Evolutionary conservation across 768 basidiomycete genomes (phyloP), one percentile per base, ranked within the genome.

Genomic region (Leccinum obscurum): DNA sequence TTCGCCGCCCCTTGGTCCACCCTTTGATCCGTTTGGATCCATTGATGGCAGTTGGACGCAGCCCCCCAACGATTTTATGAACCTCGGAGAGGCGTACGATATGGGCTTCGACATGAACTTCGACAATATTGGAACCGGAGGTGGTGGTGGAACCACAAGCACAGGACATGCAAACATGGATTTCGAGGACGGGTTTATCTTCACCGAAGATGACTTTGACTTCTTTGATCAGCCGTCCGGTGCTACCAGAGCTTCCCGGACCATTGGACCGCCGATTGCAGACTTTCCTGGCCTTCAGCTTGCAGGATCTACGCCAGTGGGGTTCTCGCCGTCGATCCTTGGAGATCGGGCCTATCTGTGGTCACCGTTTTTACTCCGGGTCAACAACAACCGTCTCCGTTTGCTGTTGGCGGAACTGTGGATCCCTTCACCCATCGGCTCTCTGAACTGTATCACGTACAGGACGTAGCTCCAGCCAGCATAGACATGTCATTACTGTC

Each of bases 151-250:
- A 35, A 48, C 67, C 20, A 59, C 67, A 32, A 65, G 62, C 50
- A 61, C 68, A 34, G 69, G 58, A 6, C 71, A 66, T 46, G 70
- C 72, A 54, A 73, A 73, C 54, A 73, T 80, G 72, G 84, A 83
- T 51, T 83, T 83, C 55, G 85, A 87, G 35, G 82, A 85, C 22
- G 81, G 78, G 2, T 87, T 93, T 66, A 66, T 62, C 24, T 72
- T 74, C 54, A 93, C 92, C 0, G 92, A 95, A 55, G 92, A 93
- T 57, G 92, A 95, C 72, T 95, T 94, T 71, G 88, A 84, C 70
- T 94, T 92, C 73, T 95, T 93, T 68, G 91, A 93, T 68, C 80
- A 79, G 26, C 86, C 85, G 0, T 77, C 81, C 1, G 60, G 64
- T 32, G 59, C 66, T 49, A 55, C 68, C 9, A 68, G 72, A 34